phyloP scores from a whole-genome alignment of 805 yeast genomes.

The Metschnikowia shivogae region DNA sequence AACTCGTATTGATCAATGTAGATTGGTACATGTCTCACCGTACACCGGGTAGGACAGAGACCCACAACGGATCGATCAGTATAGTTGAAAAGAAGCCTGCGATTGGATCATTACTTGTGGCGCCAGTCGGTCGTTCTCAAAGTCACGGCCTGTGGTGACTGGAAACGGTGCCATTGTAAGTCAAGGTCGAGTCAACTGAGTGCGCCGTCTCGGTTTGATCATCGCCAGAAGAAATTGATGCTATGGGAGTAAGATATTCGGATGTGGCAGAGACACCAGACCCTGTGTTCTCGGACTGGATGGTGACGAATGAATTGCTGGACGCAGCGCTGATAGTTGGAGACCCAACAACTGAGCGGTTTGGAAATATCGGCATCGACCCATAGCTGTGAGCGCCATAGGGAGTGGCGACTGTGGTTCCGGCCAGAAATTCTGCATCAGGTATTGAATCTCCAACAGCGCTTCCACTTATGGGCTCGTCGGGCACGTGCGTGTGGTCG shows the following conservation, averaged over 20 bases:
- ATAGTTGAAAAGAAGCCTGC: too few relatives aligned
- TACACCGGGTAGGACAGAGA: too few relatives aligned
- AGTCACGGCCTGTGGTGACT: too few relatives aligned
- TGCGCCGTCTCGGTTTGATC: neutral
- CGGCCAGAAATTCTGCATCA: neutral
- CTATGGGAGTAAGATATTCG: conserved; percentile 4
- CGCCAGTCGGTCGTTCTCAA: too few relatives aligned
- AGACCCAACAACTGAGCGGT: neutral
- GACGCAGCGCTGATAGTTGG: neutral
- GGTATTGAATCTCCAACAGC: too few relatives aligned
- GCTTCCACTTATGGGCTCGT: too few relatives aligned
- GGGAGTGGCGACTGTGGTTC: neutral
- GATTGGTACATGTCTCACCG: neutral
- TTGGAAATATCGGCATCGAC: conserved; percentile 3
- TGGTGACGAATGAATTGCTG: neutral
- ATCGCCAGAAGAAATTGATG: neutral
- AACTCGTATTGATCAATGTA: neutral
- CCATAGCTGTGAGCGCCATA: neutral
- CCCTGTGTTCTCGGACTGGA: neutral
- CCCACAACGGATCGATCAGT: too few relatives aligned
- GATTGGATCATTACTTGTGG: too few relatives aligned
- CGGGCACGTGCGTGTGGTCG: too few relatives aligned
- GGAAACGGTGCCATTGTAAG: neutral
- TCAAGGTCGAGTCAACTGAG: neutral
- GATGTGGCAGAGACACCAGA: neutral